Evolutionary conservation across 768 basidiomycete species (phyloP), one percentile per base, ranked within the genome.

Genomic region (Boletus rufocinnamomeus): DNA sequence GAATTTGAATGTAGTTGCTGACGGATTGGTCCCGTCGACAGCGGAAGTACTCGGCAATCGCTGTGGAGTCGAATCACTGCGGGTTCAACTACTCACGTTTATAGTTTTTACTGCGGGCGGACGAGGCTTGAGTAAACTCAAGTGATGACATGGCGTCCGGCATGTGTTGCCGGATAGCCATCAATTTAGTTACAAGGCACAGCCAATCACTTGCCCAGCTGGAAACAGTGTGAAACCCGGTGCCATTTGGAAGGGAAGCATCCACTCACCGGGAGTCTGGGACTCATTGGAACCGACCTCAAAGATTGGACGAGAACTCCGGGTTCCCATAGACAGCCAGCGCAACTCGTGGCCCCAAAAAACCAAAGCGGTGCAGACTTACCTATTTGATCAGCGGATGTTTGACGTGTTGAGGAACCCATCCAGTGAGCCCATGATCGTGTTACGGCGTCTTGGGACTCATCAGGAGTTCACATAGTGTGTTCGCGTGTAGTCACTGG

Each of bases 161-260:
- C 63, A 50, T 58, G 23, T 45, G 53, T 60, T 66, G 54, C 66
- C 64, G 70, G 57, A 47, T 41, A 16, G 28, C 54, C 63, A 72
- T 70, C 70, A 69, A 58, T 63, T 66, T 62, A 64, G 70, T 72
- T 60, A 64, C 62, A 17, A 54, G 57, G 68, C 72, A 71, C 72
- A 70, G 72, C 71, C 64, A 56, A 57, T 46, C 57, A 52, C 52
- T 30, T 52, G 48, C 21, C 60, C 52, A 47, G 48, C 54, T 54
- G 54, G 57, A 56, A 47, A 61, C 57, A 55, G 73, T 74, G 72
- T 69, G 71, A 71, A 72, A 70, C 54, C 19, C 54, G 55, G 53
- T 62, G 59, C 57, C 58, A 58, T 54, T 56, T 62, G 52, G 69
- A 66, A 61, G 62, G 61, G 61, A 63, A 38, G 53, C 13, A 58